phyloP scores from a whole-genome alignment of 306 rosid genomes.

The Arachis stenosperma region DNA sequence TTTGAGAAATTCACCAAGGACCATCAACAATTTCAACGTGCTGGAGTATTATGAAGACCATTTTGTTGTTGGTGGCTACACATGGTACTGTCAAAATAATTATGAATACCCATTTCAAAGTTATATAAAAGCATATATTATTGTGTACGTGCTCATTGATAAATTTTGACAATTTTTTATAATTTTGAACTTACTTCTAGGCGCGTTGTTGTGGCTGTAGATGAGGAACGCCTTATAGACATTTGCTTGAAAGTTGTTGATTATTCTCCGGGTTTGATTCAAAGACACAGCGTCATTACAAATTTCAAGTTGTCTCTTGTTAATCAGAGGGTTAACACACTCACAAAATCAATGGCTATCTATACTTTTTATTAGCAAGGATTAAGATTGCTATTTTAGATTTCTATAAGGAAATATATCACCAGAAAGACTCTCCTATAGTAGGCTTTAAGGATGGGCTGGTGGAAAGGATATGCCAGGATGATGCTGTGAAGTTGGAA shows the following conservation, averaged over 20 bases:
- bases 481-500: too few relatives aligned
- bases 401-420: too few relatives aligned
- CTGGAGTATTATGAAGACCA: background rate
- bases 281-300: conserved; percentile 57
- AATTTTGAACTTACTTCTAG: conserved; percentile 56
- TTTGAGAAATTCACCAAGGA: conserved; percentile 33
- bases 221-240: conserved; percentile 6
- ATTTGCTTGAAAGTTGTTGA: conserved; percentile 62
- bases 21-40: conserved; percentile 29
- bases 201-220: background rate
- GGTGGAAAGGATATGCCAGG: too few relatives aligned
- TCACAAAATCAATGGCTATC: conserved; percentile 51
- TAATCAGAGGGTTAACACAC: conserved; percentile 50
- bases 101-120: background rate
- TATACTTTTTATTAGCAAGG: background rate
- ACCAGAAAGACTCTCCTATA: too few relatives aligned
- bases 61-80: background rate
- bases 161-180: background rate
- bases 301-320: conserved; percentile 61
- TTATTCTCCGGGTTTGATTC: conserved; percentile 46
- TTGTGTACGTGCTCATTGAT: too few relatives aligned
- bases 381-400: too few relatives aligned
- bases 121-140: too few relatives aligned
- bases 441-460: too few relatives aligned
- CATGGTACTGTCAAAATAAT: conserved; percentile 14